Conservation (phyloP, 257 asterid species). For the Verbascum thapsus region DNA sequence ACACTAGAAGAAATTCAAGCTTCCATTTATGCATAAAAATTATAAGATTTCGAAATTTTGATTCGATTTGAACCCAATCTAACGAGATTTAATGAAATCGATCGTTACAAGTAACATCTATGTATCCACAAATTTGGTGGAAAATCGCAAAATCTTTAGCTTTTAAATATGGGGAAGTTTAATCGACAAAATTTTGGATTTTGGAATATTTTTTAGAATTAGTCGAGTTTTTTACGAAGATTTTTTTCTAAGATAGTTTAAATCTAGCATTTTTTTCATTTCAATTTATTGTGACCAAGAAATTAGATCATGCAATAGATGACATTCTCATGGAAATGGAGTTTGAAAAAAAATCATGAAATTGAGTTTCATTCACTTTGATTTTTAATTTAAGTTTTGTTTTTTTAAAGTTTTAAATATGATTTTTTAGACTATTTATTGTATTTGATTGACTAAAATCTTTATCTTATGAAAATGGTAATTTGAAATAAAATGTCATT, state of each 20-base stretch:
- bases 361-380: neutral
- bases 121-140: neutral
- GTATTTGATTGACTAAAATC: too few species aligned
- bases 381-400: too few species aligned
- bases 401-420: neutral
- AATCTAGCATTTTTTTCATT: too few species aligned
- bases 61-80: conserved; percentile 5
- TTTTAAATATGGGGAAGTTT: neutral
- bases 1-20: conserved; percentile 85
- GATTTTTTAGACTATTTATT: too few species aligned
- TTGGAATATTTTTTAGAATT: neutral
- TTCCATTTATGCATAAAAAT: conserved; percentile 46
- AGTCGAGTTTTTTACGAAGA: neutral
- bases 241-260: too few species aligned
- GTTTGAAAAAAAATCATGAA: neutral
- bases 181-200: neutral
- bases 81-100: neutral
- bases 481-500: too few species aligned
- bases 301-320: neutral
- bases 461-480: too few species aligned
- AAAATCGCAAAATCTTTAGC: neutral
- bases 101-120: neutral
- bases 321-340: neutral
- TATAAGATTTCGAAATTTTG: neutral
- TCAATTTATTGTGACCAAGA: neutral